Evolutionary conservation across 352 stramenopile species (phyloP), one percentile per base, ranked within the genome.

Genomic region (Pythium biforme): DNA sequence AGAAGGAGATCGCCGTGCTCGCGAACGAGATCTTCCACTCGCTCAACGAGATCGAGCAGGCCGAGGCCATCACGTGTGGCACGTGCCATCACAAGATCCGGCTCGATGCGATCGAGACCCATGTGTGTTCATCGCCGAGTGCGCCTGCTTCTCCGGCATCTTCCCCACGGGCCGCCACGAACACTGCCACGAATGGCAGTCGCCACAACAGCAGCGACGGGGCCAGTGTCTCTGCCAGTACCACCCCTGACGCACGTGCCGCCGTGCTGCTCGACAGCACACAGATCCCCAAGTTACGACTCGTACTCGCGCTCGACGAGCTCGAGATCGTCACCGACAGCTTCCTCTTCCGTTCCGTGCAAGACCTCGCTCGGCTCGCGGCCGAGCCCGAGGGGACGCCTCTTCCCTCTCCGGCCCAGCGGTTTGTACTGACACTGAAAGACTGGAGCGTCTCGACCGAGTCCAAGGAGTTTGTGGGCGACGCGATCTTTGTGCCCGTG

Each of bases 401-500:
- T n/a, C n/a, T n/a, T n/a, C 22, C 23, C 10, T 25, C 60, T 17
- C 26, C 61, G 0, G 60, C 64, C 3, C 69, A 63, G 46, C 68
- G 72, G 7, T 66, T 84, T 22, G 61, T 26, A 7, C 60, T 73
- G 0, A 72, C 67, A 9, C 17, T 86, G 20, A 77, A 68, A 4
- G 62, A 76, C 39, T 51, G 78, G n/a, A 67, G 64, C 15, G 40
- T 88, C 11, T 85, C 79, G n/a, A 90, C 81, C 14, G 81, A 90
- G 67, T 76, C 76, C 19, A 82, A 76, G 31, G 79, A 90, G 65
- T 90, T 90, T 45, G 59, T 75, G 0, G 79, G 79, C 39, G 79
- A 81, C 54, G 62, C 77, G 14, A 75, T 88, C 19, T 90, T 90
- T 55, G 81, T 88, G 12, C 79, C 81, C 23, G 74, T 81, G 41